phyloP scores from a whole-genome alignment of 2,329 filamentous ascomycete species.

The Verticillium alfalfae region DNA sequence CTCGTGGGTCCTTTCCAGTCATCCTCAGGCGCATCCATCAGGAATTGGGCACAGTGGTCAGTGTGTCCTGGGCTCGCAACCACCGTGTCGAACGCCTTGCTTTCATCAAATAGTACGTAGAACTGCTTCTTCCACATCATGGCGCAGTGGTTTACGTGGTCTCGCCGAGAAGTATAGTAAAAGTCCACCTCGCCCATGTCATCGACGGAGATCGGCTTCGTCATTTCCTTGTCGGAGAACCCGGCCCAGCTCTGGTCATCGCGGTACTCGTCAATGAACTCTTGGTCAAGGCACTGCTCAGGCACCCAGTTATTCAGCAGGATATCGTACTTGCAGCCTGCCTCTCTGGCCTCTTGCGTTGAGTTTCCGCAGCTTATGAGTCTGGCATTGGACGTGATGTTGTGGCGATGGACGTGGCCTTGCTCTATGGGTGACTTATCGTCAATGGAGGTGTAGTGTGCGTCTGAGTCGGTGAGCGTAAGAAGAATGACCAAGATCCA shows the following conservation, averaged over 20 bases:
- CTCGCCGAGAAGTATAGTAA: slow-evolving; percentile 16
- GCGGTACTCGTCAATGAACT: slow-evolving; percentile 16
- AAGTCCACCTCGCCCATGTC: slow-evolving; percentile 15
- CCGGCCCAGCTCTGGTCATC: slow-evolving; percentile 18
- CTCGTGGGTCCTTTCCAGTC: slow-evolving; percentile 11
- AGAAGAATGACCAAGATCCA: slow-evolving; percentile 14
- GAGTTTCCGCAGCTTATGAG: slow-evolving; percentile 14
- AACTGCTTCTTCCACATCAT: slow-evolving; percentile 20
- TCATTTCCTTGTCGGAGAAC: slow-evolving; percentile 16
- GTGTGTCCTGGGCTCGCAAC: slow-evolving; percentile 16
- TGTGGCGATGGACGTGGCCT: slow-evolving; percentile 4
- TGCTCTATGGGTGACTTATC: not conserved
- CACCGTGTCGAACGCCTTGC: slow-evolving; percentile 13
- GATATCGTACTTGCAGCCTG: slow-evolving; percentile 17
- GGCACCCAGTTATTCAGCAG: slow-evolving; percentile 19
- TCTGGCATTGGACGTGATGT: slow-evolving; percentile 12
- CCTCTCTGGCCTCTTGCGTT: slow-evolving; percentile 9
- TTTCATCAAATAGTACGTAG: slow-evolving; percentile 15
- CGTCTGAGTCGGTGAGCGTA: not conserved
- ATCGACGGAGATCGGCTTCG: slow-evolving; percentile 10
- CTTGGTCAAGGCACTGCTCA: slow-evolving; percentile 12
- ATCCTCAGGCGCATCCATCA: slow-evolving; percentile 15
- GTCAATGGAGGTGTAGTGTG: not conserved
- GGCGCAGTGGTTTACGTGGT: slow-evolving; percentile 20
- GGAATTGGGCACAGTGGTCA: slow-evolving; percentile 19